Base-by-base conservation (phyloP, 768 basidiomycete genomes). In the Goffeauzyma gilvescens region DNA sequence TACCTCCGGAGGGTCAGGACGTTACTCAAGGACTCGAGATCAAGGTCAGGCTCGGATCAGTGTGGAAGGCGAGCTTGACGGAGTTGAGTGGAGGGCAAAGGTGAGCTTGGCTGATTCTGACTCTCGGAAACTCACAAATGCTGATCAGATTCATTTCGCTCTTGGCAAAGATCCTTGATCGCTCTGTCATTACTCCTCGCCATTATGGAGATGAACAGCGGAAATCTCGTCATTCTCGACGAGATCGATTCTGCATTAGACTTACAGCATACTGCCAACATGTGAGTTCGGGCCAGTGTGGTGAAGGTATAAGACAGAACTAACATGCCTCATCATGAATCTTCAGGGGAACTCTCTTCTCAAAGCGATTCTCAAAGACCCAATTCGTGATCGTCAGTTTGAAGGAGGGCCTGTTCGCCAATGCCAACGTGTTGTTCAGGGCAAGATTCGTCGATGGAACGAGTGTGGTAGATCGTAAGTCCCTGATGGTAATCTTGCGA, bases 201-300 rank as follows among this genome's bases (percentile, higher is more conserved):
- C 0, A 74, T 98, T 14, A 75, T 96, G n/a, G 87, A 95, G 61
- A 95, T 95, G 72, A 95, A 95, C 58, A 89, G 90, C 6, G 89
- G 90, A 13, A 90, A 87, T 2, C 87, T 96, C 85, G 96, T 96
- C 64, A 98, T 98, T 59, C 74, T 98, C 7, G 93, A 98, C 66
- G 93, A 98, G 65, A 90, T 98, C 50, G 93, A 96, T 63, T 89
- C 93, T 0, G 90, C 90, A 6, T 73, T 96, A 21, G 93, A 98
- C 65, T 68, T 96, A 10, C 89, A 85, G 22, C 86, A 90, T 53
- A 90, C 45, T 21, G 36, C 38, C 15, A 41, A 41, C n/a, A 23
- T 46, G 45, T 41, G 12, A 41, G 45, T 12, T 24, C n/a, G n/a
- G n/a, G n/a, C n/a, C n/a, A n/a, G n/a, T n/a, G n/a, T n/a, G n/a